phyloP scores from a whole-genome alignment of 768 basidiomycete genomes.

The Termitomyces bulborhizus region DNA sequence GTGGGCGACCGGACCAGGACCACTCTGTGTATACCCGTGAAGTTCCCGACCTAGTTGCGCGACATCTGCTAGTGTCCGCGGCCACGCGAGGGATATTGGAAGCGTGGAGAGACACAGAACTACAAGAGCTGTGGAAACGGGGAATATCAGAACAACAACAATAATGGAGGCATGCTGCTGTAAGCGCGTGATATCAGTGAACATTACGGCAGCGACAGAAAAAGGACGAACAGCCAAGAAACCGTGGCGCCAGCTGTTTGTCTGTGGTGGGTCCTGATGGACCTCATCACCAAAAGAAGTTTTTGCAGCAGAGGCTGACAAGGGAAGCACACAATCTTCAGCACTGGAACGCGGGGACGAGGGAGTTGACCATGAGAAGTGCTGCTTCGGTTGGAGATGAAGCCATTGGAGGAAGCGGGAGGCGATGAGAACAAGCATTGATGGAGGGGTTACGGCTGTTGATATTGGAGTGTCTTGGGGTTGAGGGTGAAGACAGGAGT shows the following conservation, averaged over 20 bases:
- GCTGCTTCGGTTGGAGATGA: constrained; percentile 36
- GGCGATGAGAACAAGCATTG: constrained; percentile 47
- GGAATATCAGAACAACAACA: constrained; percentile 46
- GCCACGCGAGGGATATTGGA: constrained; percentile 73
- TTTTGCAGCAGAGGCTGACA: constrained; percentile 39
- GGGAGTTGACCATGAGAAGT: constrained; percentile 36
- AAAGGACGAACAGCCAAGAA: constrained; percentile 26
- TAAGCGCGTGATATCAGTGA: constrained; percentile 8
- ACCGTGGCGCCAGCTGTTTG: constrained; percentile 19
- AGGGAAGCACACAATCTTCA: constrained; percentile 46
- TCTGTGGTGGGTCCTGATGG: constrained; percentile 23
- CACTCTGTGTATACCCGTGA: constrained; percentile 73
- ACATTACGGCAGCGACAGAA: constrained; percentile 1
- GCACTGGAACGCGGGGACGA: constrained; percentile 36
- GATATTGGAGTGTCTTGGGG: constrained; percentile 16
- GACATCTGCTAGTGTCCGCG: constrained; percentile 67
- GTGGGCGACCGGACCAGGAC: constrained; percentile 57
- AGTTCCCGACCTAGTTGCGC: constrained; percentile 71
- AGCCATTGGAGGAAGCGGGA: constrained; percentile 50
- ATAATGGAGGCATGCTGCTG: constrained; percentile 13
- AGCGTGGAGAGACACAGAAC: constrained; percentile 73
- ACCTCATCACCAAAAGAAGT: constrained; percentile 38
- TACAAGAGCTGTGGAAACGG: constrained; percentile 64
- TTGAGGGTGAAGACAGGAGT: constrained; percentile 33
- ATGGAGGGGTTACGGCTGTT: constrained; percentile 21